phyloP scores from a whole-genome alignment of 305 asterid species.

The Fraxinus angustifolia region DNA sequence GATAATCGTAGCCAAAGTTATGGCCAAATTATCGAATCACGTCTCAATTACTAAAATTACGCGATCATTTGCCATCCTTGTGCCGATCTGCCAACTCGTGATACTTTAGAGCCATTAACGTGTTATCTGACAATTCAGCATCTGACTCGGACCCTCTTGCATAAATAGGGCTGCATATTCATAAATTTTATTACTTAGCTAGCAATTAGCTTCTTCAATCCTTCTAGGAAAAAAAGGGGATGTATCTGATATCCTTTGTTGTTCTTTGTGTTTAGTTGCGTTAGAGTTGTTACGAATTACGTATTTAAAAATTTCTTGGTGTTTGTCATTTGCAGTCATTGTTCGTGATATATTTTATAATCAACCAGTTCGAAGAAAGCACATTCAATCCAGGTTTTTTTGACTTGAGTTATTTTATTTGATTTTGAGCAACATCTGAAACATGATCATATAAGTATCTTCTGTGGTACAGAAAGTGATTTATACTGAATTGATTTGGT shows the following conservation, averaged over 20 bases:
- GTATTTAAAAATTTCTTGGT: neutral
- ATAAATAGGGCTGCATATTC: neutral
- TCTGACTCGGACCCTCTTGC: too few species aligned
- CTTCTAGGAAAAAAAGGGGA: neutral
- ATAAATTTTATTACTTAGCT: neutral
- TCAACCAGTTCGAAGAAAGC: constrained; percentile 94
- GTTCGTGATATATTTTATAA: constrained; percentile 84
- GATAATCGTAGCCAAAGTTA: too few species aligned
- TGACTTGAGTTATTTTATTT: constrained; percentile 2
- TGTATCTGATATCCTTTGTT: neutral
- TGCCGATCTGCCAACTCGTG: too few species aligned
- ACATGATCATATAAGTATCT: constrained; percentile 17
- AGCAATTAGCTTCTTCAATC: constrained; percentile 7
- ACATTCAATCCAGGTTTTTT: constrained; percentile 74
- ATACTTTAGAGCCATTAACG: too few species aligned
- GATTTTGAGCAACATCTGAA: neutral
- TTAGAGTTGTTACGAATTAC: neutral
- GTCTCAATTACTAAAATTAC: too few species aligned
- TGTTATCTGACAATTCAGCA: too few species aligned
- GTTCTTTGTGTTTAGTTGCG: neutral
- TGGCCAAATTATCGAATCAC: too few species aligned
- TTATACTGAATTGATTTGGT: constrained; percentile 27
- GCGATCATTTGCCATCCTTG: too few species aligned
- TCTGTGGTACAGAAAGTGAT: neutral
- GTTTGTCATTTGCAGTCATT: constrained; percentile 45